Base-by-base conservation (phyloP, 495 filamentous ascomycete genomes). In the Staphylotrichum tortipilum region DNA sequence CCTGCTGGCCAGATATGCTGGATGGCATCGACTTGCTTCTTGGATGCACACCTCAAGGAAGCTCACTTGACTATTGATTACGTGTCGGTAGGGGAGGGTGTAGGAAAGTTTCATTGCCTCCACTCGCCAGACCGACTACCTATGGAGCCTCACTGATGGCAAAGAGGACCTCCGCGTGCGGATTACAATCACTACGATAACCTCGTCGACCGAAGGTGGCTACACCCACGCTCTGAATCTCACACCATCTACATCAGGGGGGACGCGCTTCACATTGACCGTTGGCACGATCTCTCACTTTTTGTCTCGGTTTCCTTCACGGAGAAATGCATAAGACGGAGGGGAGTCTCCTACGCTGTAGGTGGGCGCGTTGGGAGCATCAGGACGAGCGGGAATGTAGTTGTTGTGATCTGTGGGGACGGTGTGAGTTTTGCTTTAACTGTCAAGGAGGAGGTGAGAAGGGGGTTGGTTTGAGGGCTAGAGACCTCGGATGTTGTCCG, bases 41-140 rank as follows among this genome's bases (percentile, higher is more conserved):
- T 43, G 24, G 19, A 43, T n/a, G 18, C 19, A 5, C 40, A n/a
- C 4, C 14, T 43, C 2, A 17, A 30, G n/a, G 9, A n/a, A 23
- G 48, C 34, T 21, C 54, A 47, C 18, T n/a, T n/a, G n/a, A 28
- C 58, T 23, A 56, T 63, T 18, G 48, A 52, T 30, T 40, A 58
- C 30, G 22, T 61, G n/a, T 33, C 62, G 43, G 29, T 34, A 14
- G 48, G 39, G 28, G 53, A 47, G 23, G 18, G 39, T 33, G 53
- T 26, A 6, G 48, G 48, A 2, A 61, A 51, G 19, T 59, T 64
- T 33, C n/a, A 51, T 64, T 26, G 8, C 57, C 9, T 59, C 61
- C 18, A 60, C 55, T 18, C 50, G 47, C 11, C 21, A 57, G 15
- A 57, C 58, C 7, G 61, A 61, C 33, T 49, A 62, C 30, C 34